A percentile compares a stretch with the other conserved stretches of the same genome.
These are phyloP conservation scores for Sherardia arvensis DNA, from an alignment of 257 asterid species.

Conservation along the genomic window DNA sequence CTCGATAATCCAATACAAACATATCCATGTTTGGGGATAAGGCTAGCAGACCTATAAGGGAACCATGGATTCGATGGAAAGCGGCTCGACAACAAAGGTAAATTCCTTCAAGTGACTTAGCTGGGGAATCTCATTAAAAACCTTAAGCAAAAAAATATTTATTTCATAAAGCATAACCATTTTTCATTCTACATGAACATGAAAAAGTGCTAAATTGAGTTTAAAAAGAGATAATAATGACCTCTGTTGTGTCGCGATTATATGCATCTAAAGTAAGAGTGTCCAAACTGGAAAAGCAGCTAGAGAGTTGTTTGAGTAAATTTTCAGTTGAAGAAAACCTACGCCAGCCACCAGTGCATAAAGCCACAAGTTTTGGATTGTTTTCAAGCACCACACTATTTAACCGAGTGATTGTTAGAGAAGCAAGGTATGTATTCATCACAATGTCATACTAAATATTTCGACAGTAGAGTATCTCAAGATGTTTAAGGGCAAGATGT, in stretches of 20 bases:
- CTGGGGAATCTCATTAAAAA: not conserved
- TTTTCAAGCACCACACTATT: not conserved
- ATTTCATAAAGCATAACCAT: too few species aligned
- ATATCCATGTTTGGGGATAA: not conserved
- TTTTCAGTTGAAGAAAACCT: too few species aligned
- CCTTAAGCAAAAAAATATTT: not conserved
- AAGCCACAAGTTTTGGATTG: not conserved
- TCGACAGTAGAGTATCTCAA: conserved; percentile 6
- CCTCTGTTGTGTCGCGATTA: not conserved
- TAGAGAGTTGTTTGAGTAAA: not conserved
- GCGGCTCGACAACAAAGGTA: not conserved
- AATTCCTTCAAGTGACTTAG: not conserved
- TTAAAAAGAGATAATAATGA: not conserved
- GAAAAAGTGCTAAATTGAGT: not conserved
- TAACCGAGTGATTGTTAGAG: conserved; percentile 14
- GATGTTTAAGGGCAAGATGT: not conserved
- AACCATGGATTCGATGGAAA: too few species aligned
- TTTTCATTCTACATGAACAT: not conserved
- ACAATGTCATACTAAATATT: conserved; percentile 21
- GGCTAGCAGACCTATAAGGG: not conserved
- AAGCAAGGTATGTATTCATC: conserved; percentile 25
- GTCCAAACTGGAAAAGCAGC: not conserved
- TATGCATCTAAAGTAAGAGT: not conserved
- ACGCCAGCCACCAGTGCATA: not conserved
- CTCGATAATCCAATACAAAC: not conserved